Evolutionary conservation across 208 protist species (phyloP).

Genomic region (Perkinsela sp.): DNA sequence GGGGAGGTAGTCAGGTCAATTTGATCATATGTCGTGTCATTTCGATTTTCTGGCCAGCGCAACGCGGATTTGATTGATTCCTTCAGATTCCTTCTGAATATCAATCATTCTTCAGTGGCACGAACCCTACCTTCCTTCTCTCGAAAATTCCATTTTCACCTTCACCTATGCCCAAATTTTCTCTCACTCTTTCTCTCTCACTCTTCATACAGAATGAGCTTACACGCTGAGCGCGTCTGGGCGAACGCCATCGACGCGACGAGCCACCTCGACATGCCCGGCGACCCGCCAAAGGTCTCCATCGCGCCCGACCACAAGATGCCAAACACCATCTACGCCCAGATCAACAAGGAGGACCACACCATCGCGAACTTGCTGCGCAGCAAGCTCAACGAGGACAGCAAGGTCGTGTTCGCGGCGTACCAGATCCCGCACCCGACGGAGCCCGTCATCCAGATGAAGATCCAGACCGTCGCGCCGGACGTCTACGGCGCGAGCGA

Average conservation of each 20-base stretch:
- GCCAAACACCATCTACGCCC: slow-evolving; percentile 7
- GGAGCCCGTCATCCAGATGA: slow-evolving; percentile 47
- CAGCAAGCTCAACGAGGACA: slow-evolving; percentile 52
- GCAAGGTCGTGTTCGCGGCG: slow-evolving; percentile 42
- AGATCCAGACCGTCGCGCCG: slow-evolving; percentile 24
- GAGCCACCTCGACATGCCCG: neutral
- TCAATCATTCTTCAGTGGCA: no score
- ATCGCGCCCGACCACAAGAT: neutral
- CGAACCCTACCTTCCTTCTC: no score
- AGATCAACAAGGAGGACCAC: slow-evolving; percentile 64
- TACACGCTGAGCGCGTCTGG: neutral
- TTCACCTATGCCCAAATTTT: no score
- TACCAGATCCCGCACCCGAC: slow-evolving; percentile 62
- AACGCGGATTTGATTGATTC: no score
- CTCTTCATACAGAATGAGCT: neutral
- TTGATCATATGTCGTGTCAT: no score
- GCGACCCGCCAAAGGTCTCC: neutral
- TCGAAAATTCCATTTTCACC: no score
- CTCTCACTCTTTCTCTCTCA: no score
- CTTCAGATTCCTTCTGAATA: no score
- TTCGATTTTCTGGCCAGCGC: no score
- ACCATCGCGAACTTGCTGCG: slow-evolving; percentile 54
- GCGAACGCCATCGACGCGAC: neutral
- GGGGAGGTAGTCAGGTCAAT: no score
- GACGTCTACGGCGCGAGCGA: neutral